Evolutionary conservation across 2,329 filamentous ascomycete genomes (phyloP).

Genomic region (Calycina herbarum): DNA sequence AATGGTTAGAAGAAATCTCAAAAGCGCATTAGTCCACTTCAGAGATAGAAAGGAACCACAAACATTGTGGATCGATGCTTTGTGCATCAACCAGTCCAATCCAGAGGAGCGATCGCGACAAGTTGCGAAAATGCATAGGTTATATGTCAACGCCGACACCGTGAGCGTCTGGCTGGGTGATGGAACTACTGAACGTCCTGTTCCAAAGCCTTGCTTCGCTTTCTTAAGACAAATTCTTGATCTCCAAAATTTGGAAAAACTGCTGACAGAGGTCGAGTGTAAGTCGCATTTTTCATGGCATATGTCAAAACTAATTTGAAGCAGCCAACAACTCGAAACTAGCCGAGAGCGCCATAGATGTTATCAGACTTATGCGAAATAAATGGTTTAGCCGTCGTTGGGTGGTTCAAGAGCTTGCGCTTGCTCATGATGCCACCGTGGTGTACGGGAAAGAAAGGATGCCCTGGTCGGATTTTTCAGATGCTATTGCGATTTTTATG

Average conservation of each 20-base stretch:
- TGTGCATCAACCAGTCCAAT: conserved; percentile 36
- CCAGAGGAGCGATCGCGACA: conserved; percentile 29
- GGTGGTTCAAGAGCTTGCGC: conserved; percentile 9
- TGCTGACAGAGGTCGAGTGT: neutral
- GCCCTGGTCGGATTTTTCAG: conserved; percentile 27
- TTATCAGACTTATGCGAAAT: neutral
- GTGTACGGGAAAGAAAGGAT: conserved; percentile 8
- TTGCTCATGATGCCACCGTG: neutral
- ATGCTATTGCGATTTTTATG: conserved; percentile 27
- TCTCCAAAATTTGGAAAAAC: neutral
- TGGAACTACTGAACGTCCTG: neutral
- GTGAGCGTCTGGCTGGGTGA: conserved; percentile 36
- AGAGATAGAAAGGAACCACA: neutral
- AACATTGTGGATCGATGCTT: conserved; percentile 35
- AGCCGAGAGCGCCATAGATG: neutral
- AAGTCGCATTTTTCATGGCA: neutral
- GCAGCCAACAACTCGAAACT: neutral
- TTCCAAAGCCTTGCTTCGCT: neutral
- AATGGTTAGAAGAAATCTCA: neutral
- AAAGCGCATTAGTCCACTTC: neutral
- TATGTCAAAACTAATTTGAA: neutral
- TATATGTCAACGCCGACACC: conserved; percentile 30
- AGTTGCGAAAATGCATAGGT: conserved; percentile 33
- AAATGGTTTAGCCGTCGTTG: conserved; percentile 11
- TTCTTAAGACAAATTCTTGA: neutral